Evolutionary conservation across 768 basidiomycete species (phyloP), one percentile per base, ranked within the genome.

Genomic region (Pleurotus tuoliensis): DNA sequence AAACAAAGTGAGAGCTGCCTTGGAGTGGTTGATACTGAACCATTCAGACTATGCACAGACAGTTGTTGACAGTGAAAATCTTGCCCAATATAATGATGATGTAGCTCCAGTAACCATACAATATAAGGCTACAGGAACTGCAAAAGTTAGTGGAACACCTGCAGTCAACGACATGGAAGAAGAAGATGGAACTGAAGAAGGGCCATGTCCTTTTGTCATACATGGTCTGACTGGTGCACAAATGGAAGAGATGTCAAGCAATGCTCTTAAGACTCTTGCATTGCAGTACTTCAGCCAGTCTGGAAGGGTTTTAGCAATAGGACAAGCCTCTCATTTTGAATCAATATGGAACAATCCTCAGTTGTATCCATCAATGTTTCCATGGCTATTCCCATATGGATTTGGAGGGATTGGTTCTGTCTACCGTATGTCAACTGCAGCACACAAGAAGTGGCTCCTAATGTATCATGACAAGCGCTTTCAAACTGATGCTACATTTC

Each of bases 361-460:
- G 12, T 49, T 71, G 15, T 72, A 67, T 59, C 69, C 69, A 1
- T 58, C 57, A 37, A 72, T 70, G 63, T 66, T 71, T 59, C 71
- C 68, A 1, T 72, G 70, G 69, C 53, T 78, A 1, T 78, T 72
- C 66, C 75, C 71, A 4, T 77, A 76, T 65, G 74, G 76, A 0
- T 24, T 62, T 18, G 71, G 71, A n/a, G 62, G 67, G 3, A 60
- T 71, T 22, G 69, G 69, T 9, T 27, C 54, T 9, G 16, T 55
- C 15, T 13, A 41, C 22, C 11, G 25, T 49, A 9, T 62, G 44
- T 61, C 65, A 24, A 58, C 61, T 20, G 41, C 24, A 8, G 56
- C n/a, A 5, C 71, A 73, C 54, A 70, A 70, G 58, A 45, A 49
- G 47, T 39, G 58, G n/a, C 47, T 69, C 1, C 41, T 76, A 5